Percentiles rank a stretch among this genome's conserved stretches.
Evolutionary conservation across 768 basidiomycete genomes (phyloP).

Genomic region (Chalciporus chontae): DNA sequence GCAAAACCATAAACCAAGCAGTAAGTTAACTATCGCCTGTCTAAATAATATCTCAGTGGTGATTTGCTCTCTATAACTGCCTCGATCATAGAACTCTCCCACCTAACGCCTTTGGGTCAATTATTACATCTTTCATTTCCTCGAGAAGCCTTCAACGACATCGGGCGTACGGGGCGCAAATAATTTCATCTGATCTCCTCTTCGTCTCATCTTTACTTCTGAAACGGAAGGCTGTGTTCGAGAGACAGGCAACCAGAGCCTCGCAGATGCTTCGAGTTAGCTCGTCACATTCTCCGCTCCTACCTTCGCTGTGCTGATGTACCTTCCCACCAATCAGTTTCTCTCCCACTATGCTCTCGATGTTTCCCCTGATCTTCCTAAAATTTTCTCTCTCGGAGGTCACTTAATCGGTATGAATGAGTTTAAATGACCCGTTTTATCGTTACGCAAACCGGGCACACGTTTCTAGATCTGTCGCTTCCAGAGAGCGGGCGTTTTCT

Average conservation of each 20-base stretch:
- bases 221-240: background rate
- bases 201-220: background rate
- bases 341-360: background rate
- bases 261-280: background rate
- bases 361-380: background rate
- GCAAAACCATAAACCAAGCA: background rate
- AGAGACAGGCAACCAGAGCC: background rate
- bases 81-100: background rate
- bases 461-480: too few species aligned
- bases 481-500: too few species aligned
- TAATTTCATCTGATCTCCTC: background rate
- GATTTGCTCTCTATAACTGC: conserved; percentile 8
- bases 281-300: background rate
- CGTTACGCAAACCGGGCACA: too few species aligned
- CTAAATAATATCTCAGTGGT: conserved; percentile 11
- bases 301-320: background rate
- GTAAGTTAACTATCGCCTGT: background rate
- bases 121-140: conserved; percentile 7
- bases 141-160: background rate
- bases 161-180: background rate
- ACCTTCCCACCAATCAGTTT: background rate
- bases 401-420: too few species aligned
- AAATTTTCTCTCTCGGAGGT: too few species aligned
- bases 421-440: too few species aligned
- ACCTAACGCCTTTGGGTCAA: conserved; percentile 7